phyloP scores from a whole-genome alignment of 768 basidiomycete genomes.

The Tricholoma saponaceum region DNA sequence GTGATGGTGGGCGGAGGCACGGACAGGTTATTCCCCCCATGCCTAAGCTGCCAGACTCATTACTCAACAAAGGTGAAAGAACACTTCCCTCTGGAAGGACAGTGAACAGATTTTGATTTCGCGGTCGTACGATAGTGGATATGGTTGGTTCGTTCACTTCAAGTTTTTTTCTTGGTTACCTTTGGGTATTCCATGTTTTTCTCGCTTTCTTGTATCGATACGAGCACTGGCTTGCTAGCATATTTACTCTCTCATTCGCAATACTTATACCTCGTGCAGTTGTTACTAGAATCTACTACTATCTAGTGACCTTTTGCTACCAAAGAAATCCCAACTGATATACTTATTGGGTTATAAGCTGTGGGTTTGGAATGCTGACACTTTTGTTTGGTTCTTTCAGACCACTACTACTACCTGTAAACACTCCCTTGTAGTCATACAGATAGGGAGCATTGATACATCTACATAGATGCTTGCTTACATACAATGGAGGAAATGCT shows the following conservation, averaged over 20 bases:
- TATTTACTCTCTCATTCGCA: background rate
- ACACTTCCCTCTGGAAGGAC: constrained; percentile 16
- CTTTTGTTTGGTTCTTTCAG: too few relatives aligned
- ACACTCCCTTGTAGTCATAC: too few relatives aligned
- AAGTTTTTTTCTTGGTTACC: background rate
- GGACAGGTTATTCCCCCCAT: constrained; percentile 35
- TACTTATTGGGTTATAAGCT: too few relatives aligned
- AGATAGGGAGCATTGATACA: too few relatives aligned
- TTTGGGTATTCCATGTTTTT: background rate
- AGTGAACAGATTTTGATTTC: constrained; percentile 27
- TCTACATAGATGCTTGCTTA: too few relatives aligned
- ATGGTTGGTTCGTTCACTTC: background rate
- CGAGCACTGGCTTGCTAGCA: background rate
- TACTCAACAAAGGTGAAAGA: constrained; percentile 12
- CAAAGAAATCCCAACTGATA: too few relatives aligned
- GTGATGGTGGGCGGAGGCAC: constrained; percentile 25
- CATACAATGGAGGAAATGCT: too few relatives aligned
- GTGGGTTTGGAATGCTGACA: too few relatives aligned
- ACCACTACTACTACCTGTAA: too few relatives aligned
- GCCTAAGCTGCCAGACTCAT: constrained; percentile 36
- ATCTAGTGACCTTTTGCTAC: too few relatives aligned
- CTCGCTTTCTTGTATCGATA: background rate
- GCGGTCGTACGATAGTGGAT: background rate
- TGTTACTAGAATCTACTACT: too few relatives aligned
- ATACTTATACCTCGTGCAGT: background rate